Evolutionary conservation across 2,329 filamentous ascomycete species (phyloP).

Genomic region (Stemphylium lycopersici): DNA sequence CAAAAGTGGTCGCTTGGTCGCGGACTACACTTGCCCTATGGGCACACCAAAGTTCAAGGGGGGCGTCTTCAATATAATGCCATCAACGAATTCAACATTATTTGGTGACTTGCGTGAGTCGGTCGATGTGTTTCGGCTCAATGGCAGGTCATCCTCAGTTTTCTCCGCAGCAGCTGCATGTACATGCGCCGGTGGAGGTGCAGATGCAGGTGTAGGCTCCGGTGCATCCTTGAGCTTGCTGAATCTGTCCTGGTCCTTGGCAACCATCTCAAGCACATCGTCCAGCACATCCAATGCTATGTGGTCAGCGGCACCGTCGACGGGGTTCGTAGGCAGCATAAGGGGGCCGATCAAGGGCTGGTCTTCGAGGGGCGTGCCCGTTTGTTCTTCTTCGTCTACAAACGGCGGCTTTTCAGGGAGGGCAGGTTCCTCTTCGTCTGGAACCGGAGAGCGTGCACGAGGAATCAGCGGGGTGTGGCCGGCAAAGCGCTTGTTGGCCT

Average conservation of each 20-base stretch:
- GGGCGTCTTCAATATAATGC: slow-evolving; percentile 44
- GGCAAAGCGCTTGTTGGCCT: slow-evolving; percentile 43
- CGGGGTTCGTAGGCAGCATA: slow-evolving; percentile 41
- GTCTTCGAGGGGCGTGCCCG: slow-evolving; percentile 29
- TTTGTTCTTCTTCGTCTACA: slow-evolving; percentile 17
- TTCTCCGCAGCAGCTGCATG: neutral
- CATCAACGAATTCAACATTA: slow-evolving; percentile 35
- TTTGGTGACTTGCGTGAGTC: slow-evolving; percentile 22
- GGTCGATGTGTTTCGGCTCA: slow-evolving; percentile 33
- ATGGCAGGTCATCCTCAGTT: slow-evolving; percentile 7
- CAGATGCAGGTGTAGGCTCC: slow-evolving; percentile 9
- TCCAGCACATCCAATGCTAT: slow-evolving; percentile 39
- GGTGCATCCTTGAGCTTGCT: slow-evolving; percentile 25
- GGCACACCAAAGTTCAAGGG: slow-evolving; percentile 46
- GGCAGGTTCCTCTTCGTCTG: slow-evolving; percentile 14
- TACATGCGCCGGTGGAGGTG: neutral
- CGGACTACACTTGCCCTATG: slow-evolving; percentile 33
- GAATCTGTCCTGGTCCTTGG: slow-evolving; percentile 25
- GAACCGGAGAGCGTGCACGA: slow-evolving; percentile 21
- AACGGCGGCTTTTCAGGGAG: slow-evolving; percentile 10
- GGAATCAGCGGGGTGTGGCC: slow-evolving; percentile 47
- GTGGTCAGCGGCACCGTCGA: slow-evolving; percentile 37
- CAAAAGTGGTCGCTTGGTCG: neutral
- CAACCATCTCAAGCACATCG: slow-evolving; percentile 34
- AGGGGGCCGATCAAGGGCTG: slow-evolving; percentile 37